Base-by-base conservation (phyloP, 2,329 filamentous ascomycete species). In the Capronia epimyces region DNA sequence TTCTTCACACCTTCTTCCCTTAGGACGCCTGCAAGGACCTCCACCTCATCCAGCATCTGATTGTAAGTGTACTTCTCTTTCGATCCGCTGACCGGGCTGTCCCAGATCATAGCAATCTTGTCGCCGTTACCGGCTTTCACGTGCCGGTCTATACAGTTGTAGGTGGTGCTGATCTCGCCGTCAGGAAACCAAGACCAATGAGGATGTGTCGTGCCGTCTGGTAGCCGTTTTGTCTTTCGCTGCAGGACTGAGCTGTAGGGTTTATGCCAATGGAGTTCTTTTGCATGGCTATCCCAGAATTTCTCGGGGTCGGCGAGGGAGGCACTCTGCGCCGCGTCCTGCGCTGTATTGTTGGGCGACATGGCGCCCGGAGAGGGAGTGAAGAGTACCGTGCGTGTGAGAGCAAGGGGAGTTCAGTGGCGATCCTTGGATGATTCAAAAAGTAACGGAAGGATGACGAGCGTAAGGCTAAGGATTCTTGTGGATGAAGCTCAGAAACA, bases 131-230 rank as follows among this genome's bases (percentile, higher is more conserved):
- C 88, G 4, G 80, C 81, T 29, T 79, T 71, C n/a, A 96, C 89
- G 69, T 96, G 90, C 12, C 90, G 78, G 68, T 95, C 89, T 12
- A 96, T 74, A 65, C 89, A 94, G 67, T 96, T 97, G 74, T 89
- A 95, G 60, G 86, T 89, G 0, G 89, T 95, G 32, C 86, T 93
- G 60, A 97, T 87, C 71, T 93, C 83, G 56, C 90, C 91, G 56
- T 82, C 87, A 0, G 87, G 81, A 61, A 95, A 96, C 91, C 91
- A 97, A 56, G 82, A 80, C 89, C 90, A 96, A 64, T 86, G 82
- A 36, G 81, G 77, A 65, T 95, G 83, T 13, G 74, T 72, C n/a
- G 75, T 69, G 49, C 82, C 83, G 57, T 71, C 78, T 46, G 74
- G 69, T 3, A 93, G 73, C 6, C 73, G 80, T 68, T 87, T 90